phyloP scores from a whole-genome alignment of 352 stramenopile genomes.

The Paralagenidium karlingii region DNA sequence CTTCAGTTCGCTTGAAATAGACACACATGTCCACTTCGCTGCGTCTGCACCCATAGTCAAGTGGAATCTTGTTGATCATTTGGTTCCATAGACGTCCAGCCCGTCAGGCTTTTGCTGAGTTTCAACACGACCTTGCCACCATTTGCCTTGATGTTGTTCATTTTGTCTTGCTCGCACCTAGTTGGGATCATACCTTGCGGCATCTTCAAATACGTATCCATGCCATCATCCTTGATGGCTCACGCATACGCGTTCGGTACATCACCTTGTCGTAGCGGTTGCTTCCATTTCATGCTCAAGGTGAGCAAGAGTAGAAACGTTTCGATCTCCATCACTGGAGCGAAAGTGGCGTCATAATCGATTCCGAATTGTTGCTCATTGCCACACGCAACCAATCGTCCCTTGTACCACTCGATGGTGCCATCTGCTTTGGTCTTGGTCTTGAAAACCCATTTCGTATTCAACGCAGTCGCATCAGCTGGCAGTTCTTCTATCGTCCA shows the following conservation, averaged over 20 bases:
- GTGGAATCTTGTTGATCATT: not conserved
- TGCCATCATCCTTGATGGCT: not conserved
- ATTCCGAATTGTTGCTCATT: constrained; percentile 1
- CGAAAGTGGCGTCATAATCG: constrained; percentile 1
- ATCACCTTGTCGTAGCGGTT: constrained; percentile 2
- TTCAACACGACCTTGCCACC: not conserved
- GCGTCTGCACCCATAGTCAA: too few relatives aligned
- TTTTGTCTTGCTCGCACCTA: not conserved
- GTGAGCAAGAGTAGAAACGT: constrained; percentile 1
- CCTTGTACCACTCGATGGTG: constrained; percentile 5
- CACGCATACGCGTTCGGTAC: constrained; percentile 3
- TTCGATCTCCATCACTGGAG: constrained; percentile 1
- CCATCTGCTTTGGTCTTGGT: constrained; percentile 2
- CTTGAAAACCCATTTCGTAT: constrained; percentile 6
- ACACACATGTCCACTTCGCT: too few relatives aligned
- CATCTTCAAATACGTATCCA: constrained; percentile 3
- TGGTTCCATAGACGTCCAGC: constrained; percentile 1
- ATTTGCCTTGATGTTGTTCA: not conserved
- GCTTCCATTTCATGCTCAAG: not conserved
- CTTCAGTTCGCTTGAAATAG: too few relatives aligned
- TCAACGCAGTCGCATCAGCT: not conserved
- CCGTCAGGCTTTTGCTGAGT: constrained; percentile 1
- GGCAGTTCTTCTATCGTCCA: not conserved
- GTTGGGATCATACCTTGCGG: constrained; percentile 1
- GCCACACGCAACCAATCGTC: constrained; percentile 2